A percentile compares a stretch with the other conserved stretches of the same genome.
Evolutionary conservation across 257 asterid species (phyloP).

Genomic region (Penstemon barbatus): DNA sequence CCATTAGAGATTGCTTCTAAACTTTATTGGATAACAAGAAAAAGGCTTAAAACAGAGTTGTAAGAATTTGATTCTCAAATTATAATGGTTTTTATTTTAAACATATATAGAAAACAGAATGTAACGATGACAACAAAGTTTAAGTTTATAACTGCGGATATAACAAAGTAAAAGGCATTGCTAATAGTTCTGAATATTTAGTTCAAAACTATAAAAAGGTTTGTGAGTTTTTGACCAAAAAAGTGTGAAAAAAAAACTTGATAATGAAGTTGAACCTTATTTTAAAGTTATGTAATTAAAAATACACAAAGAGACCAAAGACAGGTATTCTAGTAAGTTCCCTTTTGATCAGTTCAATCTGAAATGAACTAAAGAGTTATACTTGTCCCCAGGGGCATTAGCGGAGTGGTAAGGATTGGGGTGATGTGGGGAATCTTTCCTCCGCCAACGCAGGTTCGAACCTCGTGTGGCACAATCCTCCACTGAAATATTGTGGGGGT

Average conservation of each 20-base stretch:
- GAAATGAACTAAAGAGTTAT: neutral
- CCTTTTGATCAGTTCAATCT: neutral
- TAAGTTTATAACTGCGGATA: constrained; percentile 23
- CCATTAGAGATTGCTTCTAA: constrained; percentile 29
- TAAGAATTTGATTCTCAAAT: neutral
- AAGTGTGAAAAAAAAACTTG: neutral
- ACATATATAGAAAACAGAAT: constrained; percentile 30
- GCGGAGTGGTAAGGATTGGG: too few species aligned
- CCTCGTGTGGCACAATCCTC: too few species aligned
- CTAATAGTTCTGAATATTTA: neutral
- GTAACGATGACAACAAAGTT: constrained; percentile 32
- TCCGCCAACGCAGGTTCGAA: too few species aligned
- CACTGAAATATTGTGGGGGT: too few species aligned
- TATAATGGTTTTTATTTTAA: constrained; percentile 1
- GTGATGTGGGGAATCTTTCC: too few species aligned
- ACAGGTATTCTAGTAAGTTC: neutral
- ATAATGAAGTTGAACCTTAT: neutral
- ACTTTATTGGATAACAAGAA: constrained; percentile 4
- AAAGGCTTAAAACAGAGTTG: neutral
- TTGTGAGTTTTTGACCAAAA: too few species aligned
- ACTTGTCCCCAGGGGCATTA: too few species aligned
- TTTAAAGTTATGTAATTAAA: too few species aligned
- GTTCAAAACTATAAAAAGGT: too few species aligned
- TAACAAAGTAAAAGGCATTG: constrained; percentile 24
- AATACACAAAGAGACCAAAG: too few species aligned